Conservation (phyloP, 495 filamentous ascomycete species). For the Podospora tetraspora region DNA sequence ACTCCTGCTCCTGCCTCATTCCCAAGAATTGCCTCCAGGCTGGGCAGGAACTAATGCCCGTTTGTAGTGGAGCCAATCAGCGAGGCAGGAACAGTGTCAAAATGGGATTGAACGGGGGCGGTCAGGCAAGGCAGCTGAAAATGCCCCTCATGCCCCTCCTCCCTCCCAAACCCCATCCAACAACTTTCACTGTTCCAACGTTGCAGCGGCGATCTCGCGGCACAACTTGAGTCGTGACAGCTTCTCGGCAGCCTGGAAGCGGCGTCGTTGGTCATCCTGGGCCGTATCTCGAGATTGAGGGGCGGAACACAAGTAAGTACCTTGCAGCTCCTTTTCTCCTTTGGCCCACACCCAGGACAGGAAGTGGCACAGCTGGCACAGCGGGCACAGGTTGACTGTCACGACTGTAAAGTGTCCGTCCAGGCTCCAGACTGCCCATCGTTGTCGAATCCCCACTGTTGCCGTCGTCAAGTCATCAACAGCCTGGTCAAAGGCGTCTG, state of each 20-base stretch:
- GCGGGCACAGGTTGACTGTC: neutral
- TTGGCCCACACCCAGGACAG: neutral
- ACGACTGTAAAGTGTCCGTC: too few relatives aligned
- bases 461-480: too few relatives aligned
- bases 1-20: too few relatives aligned
- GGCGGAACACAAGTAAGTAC: neutral
- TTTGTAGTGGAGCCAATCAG: neutral
- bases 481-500: neutral
- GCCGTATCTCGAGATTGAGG: neutral
- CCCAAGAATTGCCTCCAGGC: neutral
- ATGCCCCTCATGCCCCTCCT: neutral
- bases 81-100: neutral
- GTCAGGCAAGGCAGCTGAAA: neutral
- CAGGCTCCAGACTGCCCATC: neutral
- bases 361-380: neutral
- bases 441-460: too few relatives aligned
- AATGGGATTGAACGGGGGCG: neutral
- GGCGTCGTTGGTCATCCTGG: slow-evolving; percentile 8
- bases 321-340: neutral
- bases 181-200: neutral
- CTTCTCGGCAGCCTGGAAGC: neutral
- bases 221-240: slow-evolving; percentile 1
- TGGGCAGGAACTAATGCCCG: neutral
- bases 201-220: slow-evolving; percentile 7
- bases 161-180: neutral